Evolutionary conservation across 768 basidiomycete species (phyloP).

Genomic region (Pholiota conissans): DNA sequence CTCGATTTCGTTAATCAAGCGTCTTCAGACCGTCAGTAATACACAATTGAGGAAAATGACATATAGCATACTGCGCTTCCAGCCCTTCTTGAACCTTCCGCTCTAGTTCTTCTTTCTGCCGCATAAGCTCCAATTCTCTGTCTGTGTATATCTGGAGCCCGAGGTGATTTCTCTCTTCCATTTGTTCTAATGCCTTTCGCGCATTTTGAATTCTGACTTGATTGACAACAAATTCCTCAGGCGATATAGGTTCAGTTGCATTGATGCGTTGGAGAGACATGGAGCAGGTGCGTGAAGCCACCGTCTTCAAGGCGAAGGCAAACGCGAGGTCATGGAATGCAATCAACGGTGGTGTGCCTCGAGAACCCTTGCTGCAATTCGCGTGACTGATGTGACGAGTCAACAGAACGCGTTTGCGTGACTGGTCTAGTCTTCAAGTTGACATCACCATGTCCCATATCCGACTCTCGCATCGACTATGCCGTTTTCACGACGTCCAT

Average conservation of each 20-base stretch:
- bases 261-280: slow-evolving; percentile 24
- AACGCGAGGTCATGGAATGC: neutral
- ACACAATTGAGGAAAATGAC: neutral
- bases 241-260: slow-evolving; percentile 15
- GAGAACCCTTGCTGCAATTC: neutral
- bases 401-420: neutral
- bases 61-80: slow-evolving; percentile 38
- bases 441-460: neutral
- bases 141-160: slow-evolving; percentile 33
- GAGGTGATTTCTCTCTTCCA: slow-evolving; percentile 40
- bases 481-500: slow-evolving; percentile 12
- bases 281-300: neutral
- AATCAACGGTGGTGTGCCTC: no score
- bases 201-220: slow-evolving; percentile 26
- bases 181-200: slow-evolving; percentile 30
- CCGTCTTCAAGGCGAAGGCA: neutral
- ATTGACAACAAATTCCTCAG: slow-evolving; percentile 31
- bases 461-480: slow-evolving; percentile 12
- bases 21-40: neutral
- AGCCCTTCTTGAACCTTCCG: slow-evolving; percentile 40
- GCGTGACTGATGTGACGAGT: neutral
- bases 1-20: neutral
- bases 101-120: slow-evolving; percentile 14
- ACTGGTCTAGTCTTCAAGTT: neutral
- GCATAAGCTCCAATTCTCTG: slow-evolving; percentile 14